phyloP scores from a whole-genome alignment of 345 rosid genomes.

The Salix caprea region DNA sequence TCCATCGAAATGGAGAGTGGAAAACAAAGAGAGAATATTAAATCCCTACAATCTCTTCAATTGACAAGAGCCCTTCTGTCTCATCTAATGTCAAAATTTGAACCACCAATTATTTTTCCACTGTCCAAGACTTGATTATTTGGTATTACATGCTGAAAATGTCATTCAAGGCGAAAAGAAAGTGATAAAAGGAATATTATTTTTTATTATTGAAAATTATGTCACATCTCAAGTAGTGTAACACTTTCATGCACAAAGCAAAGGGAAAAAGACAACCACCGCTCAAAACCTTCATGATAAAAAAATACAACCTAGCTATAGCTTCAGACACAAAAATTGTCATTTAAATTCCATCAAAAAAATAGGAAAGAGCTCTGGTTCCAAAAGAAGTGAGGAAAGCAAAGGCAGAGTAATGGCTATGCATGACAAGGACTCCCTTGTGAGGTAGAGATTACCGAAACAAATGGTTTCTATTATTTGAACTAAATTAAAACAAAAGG shows the following conservation, averaged over 20 bases:
- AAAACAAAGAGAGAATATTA: background rate
- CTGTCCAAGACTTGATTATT: background rate
- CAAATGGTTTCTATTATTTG: too few species aligned
- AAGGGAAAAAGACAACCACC: background rate
- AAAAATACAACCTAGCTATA: background rate
- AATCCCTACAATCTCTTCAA: background rate
- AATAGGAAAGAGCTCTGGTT: background rate
- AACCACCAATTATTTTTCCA: background rate
- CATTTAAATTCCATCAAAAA: background rate
- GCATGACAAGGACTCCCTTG: background rate
- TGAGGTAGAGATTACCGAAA: background rate
- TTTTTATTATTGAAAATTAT: background rate
- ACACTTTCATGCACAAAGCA: background rate
- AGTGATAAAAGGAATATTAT: background rate
- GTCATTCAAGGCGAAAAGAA: background rate
- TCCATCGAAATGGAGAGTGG: background rate
- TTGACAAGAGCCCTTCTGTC: background rate
- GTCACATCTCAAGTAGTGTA: background rate
- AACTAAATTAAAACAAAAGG: too few species aligned
- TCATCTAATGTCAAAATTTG: background rate
- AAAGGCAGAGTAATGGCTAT: background rate
- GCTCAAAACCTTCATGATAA: background rate
- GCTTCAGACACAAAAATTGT: background rate
- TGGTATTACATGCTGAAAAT: background rate
- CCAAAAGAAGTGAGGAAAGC: background rate